Evolutionary conservation across 2,329 filamentous ascomycete species (phyloP), one percentile per base, ranked within the genome.

Genomic region (Ophiosphaerella korrae): DNA sequence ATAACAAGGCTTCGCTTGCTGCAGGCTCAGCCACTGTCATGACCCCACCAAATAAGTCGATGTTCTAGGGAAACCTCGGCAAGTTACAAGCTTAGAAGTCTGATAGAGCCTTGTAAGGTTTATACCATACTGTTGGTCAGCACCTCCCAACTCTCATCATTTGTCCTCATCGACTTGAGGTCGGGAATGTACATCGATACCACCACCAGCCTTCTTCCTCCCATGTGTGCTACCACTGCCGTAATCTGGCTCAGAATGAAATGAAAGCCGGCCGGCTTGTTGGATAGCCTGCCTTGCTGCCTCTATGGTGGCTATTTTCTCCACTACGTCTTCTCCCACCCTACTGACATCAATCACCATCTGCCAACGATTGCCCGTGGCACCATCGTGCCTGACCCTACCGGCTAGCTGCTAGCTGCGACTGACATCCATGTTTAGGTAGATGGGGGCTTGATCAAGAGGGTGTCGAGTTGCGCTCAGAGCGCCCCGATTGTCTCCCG

Each of bases 341-440:
- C 40, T 3, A 26, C 40, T 43, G 7, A 43, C 29, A 33, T 43
- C 40, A 45, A 53, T 49, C 16, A 53, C 50, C 11, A 53, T 2
- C 45, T 53, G 45, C 41, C 35, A 4, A 21, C 21, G 18, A 23
- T 42, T 8, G 24, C 24, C 8, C 24, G 24, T 8, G 24, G 8
- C 8, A 8, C 5, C 24, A 8, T 26, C 5, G 24, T 26, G 24
- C 24, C 24, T 8, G 24, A 26, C 24, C 5, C 5, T 8, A 8
- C 5, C 24, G 24, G 24, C 5, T 8, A 5, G 24, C 24, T 8
- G 8, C 24, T 26, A 14, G 48, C 43, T 6, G 45, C 45, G 13
- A 53, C 41, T 2, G 50, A 2, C 33, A 40, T 45, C 50, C 45
- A 53, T 53, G 45, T 49, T 13, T 39, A 35, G 35, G 40, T 53